These are phyloP conservation scores for Heimioporus sp. DNA, from an alignment of 768 basidiomycete genomes.

Conservation along the genomic window DNA sequence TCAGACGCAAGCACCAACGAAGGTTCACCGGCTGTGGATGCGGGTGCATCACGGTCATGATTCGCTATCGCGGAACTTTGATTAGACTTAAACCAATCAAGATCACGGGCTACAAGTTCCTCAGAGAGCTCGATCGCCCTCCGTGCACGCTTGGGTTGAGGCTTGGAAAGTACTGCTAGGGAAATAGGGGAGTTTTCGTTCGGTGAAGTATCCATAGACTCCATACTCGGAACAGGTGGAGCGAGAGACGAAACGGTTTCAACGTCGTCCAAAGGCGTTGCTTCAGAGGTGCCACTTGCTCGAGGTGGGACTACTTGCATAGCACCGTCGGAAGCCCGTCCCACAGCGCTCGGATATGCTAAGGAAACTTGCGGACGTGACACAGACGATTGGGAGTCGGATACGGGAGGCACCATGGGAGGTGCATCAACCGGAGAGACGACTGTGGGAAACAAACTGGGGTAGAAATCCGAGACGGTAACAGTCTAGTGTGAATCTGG, in stretches of 20 bases:
- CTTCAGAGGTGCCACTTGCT: neutral
- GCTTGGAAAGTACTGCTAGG: slow-evolving; percentile 7
- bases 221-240: neutral
- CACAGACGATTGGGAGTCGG: neutral
- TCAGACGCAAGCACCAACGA: neutral
- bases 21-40: neutral
- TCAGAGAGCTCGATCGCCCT: slow-evolving; percentile 19
- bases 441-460: neutral
- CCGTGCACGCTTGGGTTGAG: slow-evolving; percentile 26
- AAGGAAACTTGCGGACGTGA: neutral
- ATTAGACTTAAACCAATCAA: slow-evolving; percentile 28
- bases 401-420: neutral
- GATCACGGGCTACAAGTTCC: slow-evolving; percentile 26
- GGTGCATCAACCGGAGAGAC: neutral
- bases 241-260: neutral
- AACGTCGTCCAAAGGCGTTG: neutral
- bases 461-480: neutral
- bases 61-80: neutral
- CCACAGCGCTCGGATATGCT: neutral
- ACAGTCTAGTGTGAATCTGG: slow-evolving; percentile 1
- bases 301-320: neutral
- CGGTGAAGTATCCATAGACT: too few relatives aligned
- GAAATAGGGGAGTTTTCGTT: too few relatives aligned
- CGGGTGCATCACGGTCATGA: neutral
- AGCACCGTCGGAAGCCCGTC: neutral